These are phyloP conservation scores for Collybia nuda DNA, from an alignment of 768 basidiomycete genomes.

Conservation along the genomic window DNA sequence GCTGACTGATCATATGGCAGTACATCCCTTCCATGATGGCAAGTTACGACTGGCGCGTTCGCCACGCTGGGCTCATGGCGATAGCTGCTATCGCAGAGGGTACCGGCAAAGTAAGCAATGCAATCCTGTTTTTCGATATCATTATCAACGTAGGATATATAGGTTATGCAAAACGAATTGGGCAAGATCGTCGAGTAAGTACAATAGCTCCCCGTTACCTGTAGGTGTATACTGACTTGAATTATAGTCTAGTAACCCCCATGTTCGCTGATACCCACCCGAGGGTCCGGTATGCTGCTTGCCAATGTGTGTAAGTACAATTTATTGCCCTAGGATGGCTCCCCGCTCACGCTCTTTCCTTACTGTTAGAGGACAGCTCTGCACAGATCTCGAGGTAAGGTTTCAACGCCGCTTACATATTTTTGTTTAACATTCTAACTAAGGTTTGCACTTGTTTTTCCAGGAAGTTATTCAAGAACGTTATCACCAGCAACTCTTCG, in stretches of 20 bases:
- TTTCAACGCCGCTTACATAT: neutral
- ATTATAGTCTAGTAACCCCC: slow-evolving; percentile 64
- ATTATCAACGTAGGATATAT: neutral
- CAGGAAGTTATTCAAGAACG: slow-evolving; percentile 76
- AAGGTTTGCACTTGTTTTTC: neutral
- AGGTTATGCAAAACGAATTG: slow-evolving; percentile 81
- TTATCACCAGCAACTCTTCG: slow-evolving; percentile 68
- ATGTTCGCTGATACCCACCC: slow-evolving; percentile 82
- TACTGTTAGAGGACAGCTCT: slow-evolving; percentile 74
- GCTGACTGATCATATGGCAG: slow-evolving; percentile 18
- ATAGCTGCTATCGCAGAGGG: slow-evolving; percentile 87
- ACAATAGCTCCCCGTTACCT: slow-evolving; percentile 2
- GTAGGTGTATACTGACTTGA: neutral
- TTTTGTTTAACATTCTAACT: too few relatives aligned
- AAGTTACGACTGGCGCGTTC: slow-evolving; percentile 79
- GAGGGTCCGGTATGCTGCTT: slow-evolving; percentile 72
- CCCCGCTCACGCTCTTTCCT: neutral
- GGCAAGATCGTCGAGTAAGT: slow-evolving; percentile 80
- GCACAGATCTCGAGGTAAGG: slow-evolving; percentile 81
- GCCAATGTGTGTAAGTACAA: slow-evolving; percentile 77
- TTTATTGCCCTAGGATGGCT: neutral
- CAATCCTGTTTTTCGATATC: neutral
- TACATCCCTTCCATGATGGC: slow-evolving; percentile 82
- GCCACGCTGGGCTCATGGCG: slow-evolving; percentile 86
- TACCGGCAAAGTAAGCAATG: slow-evolving; percentile 55